Base-by-base conservation (phyloP, 345 rosid genomes). In the Durio zibethinus region DNA sequence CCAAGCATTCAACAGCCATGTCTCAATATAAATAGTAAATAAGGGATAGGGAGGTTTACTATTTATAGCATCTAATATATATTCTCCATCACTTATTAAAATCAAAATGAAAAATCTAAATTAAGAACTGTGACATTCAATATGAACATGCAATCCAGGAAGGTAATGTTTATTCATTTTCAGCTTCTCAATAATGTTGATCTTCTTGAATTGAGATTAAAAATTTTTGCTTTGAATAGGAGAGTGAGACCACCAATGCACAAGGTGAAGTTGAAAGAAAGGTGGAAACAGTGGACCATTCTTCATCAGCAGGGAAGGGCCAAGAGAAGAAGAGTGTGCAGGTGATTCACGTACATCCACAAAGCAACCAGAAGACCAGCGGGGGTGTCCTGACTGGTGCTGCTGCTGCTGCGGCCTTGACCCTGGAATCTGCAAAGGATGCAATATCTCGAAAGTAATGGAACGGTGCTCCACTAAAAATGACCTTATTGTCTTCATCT, bases 361-460 rank as follows among this genome's bases (percentile, higher is more conserved):
- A 45, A 11, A 52, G 53, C 9, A 72, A 69, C 71, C 63, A 83
- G 45, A 80, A 68, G 48, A 85, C 93, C 56, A 87, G 97, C 75
- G 93, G 94, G 0, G 89, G 90, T 20, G 76, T 90, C 75, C 80
- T 92, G 78, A 77, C 83, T 1, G 85, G 76, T 29, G 97, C 98
- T 4, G 94, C 94, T 9, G 92, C 87, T 0, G 87, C 93, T 4
- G 90, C 80, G 4, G 85, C 84, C 10, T 72, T 84, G 25, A 80
- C 90, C 73, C 86, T 92, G 73, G 79, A 90, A 69, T 85, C 91
- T 10, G 91, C 93, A 52, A 84, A 88, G 87, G 82, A 90, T 70
- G 91, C 85, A 79, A 71, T 88, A 78, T 77, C 72, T 35, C 56
- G 35, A 36, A 68, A 43, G 1, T 68, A 65, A 80, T 27, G 71